Evolutionary conservation across 495 filamentous ascomycete species (phyloP).

Genomic region (Aspergillus cavernicola): DNA sequence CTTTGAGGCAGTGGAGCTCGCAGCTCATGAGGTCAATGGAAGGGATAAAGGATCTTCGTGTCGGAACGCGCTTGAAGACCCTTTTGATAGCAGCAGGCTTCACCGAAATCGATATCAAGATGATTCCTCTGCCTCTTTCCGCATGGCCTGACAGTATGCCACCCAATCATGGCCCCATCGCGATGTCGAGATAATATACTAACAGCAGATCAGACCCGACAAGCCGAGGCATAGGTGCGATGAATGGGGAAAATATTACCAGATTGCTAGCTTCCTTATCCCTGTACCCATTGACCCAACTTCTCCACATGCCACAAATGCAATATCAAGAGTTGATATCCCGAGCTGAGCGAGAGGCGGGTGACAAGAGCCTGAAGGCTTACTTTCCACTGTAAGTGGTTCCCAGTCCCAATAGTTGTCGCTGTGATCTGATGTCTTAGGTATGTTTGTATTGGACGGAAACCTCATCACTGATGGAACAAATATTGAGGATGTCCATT

Average conservation of each 20-base stretch:
- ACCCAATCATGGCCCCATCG: neutral
- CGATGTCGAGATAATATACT: neutral
- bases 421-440: conserved; percentile 30
- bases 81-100: conserved; percentile 68
- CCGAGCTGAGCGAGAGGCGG: conserved; percentile 63
- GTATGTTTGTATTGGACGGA: conserved; percentile 58
- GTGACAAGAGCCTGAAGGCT: conserved; percentile 60
- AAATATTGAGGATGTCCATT: neutral
- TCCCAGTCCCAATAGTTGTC: neutral
- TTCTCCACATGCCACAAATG: conserved; percentile 55
- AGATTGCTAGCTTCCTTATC: conserved; percentile 58
- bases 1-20: conserved; percentile 69
- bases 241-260: conserved; percentile 58
- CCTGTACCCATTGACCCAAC: conserved; percentile 58
- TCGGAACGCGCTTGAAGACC: conserved; percentile 57
- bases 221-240: conserved; percentile 57
- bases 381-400: conserved; percentile 70
- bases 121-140: conserved; percentile 71
- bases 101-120: conserved; percentile 63
- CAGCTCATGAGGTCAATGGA: conserved; percentile 63
- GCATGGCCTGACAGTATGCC: conserved; percentile 68
- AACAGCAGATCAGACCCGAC: conserved; percentile 47
- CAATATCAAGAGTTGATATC: conserved; percentile 63
- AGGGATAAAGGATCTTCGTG: conserved; percentile 66
- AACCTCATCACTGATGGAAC: conserved; percentile 25